phyloP scores from a whole-genome alignment of 495 filamentous ascomycete genomes.

The Symbiotaphrina buchneri region DNA sequence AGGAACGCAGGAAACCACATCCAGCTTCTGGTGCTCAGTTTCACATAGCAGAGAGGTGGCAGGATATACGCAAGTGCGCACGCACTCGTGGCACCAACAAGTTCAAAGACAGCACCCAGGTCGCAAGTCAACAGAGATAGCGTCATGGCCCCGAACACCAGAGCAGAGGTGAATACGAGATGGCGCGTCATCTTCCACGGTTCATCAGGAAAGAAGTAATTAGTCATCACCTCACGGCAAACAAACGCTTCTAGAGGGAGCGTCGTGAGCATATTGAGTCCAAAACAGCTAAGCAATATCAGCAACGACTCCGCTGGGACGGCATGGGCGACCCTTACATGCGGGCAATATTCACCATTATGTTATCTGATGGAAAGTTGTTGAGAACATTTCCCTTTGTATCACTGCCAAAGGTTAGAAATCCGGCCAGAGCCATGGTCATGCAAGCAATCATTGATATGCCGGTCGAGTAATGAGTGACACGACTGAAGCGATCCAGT shows the following conservation, averaged over 20 bases:
- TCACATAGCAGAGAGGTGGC: constrained; percentile 86
- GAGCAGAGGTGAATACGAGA: constrained; percentile 51
- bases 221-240: constrained; percentile 87
- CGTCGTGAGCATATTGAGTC: constrained; percentile 95
- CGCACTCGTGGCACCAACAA: constrained; percentile 86
- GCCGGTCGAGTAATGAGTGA: constrained; percentile 80
- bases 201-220: constrained; percentile 70
- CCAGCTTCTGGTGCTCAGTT: constrained; percentile 59
- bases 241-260: constrained; percentile 92
- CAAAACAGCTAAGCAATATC: constrained; percentile 39
- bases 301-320: neutral
- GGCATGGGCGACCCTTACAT: constrained; percentile 24
- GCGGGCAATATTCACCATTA: constrained; percentile 81
- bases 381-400: constrained; percentile 93
- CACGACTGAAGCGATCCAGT: constrained; percentile 72
- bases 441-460: constrained; percentile 81
- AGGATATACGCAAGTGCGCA: constrained; percentile 88
- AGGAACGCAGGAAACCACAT: constrained; percentile 45
- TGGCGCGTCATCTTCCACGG: constrained; percentile 69
- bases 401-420: constrained; percentile 76
- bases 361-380: constrained; percentile 79
- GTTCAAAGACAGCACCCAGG: constrained; percentile 78
- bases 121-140: constrained; percentile 74
- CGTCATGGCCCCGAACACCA: constrained; percentile 60
- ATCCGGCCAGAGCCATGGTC: constrained; percentile 70